A percentile compares a stretch with the other conserved stretches of the same genome.
These are phyloP conservation scores for Triangularia verruculosa DNA, from an alignment of 2,329 filamentous ascomycete genomes.

Conservation along the genomic window DNA sequence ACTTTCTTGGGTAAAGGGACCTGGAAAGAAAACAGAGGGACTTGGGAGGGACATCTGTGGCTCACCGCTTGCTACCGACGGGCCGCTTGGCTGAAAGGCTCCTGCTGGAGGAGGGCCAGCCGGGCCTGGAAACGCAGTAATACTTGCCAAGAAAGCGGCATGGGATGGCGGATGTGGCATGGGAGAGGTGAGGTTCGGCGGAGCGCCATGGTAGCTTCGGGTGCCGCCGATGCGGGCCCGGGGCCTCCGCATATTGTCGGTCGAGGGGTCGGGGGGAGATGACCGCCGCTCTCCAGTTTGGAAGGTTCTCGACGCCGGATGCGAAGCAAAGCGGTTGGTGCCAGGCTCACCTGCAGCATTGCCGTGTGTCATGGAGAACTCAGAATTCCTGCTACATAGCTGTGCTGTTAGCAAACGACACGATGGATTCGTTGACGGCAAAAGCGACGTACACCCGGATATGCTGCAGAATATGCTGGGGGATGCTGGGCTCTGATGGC, in stretches of 20 bases:
- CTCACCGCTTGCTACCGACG: not conserved
- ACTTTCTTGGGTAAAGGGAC: not conserved
- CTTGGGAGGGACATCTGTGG: not conserved
- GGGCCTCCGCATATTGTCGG: constrained; percentile 27
- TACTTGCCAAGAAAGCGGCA: constrained; percentile 18
- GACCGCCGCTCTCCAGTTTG: constrained; percentile 27
- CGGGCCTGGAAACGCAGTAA: constrained; percentile 22
- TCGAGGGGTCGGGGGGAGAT: constrained; percentile 24
- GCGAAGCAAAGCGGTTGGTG: too few species aligned
- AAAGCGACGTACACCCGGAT: not conserved
- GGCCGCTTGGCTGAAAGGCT: not conserved
- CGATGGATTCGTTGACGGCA: not conserved
- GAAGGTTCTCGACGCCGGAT: constrained; percentile 8
- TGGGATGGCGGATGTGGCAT: not conserved
- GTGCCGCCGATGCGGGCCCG: constrained; percentile 27
- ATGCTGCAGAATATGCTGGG: not conserved
- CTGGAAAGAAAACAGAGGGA: not conserved
- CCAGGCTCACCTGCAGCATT: not conserved
- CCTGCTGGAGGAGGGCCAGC: not conserved
- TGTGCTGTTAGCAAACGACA: not conserved
- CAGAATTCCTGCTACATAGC: not conserved
- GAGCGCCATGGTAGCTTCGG: constrained; percentile 13
- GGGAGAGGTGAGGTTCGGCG: not conserved
- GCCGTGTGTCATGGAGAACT: not conserved
- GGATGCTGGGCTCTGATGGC: constrained; percentile 43